A percentile compares a stretch with the other conserved stretches of the same genome.
Conservation (phyloP, 768 basidiomycete species). For the Ephemerocybe angulata region DNA sequence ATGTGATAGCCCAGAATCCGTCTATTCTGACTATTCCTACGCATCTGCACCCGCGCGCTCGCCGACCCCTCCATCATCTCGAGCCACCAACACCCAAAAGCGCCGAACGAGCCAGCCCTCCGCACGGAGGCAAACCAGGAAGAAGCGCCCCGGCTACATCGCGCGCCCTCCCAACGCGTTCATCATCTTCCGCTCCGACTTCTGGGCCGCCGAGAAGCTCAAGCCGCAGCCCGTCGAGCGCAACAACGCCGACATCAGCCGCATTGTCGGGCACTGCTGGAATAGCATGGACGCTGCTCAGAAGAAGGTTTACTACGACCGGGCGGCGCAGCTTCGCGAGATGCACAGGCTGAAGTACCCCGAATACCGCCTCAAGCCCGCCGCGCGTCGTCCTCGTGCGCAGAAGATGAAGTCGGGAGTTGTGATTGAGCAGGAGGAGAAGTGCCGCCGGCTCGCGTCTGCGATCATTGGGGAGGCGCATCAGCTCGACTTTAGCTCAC, state of each 20-base stretch:
- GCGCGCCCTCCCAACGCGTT: conserved; percentile 75
- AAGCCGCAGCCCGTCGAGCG: conserved; percentile 47
- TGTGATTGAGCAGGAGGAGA: not conserved
- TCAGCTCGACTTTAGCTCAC: too few relatives aligned
- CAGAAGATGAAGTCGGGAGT: too few relatives aligned
- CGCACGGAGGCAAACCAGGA: conserved; percentile 27
- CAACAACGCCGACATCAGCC: conserved; percentile 65
- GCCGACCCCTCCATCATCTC: conserved; percentile 1
- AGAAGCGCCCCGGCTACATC: conserved; percentile 37
- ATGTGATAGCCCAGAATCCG: not conserved
- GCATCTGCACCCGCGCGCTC: too few relatives aligned
- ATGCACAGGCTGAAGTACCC: conserved; percentile 48
- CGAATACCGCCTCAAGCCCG: conserved; percentile 54
- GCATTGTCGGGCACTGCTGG: conserved; percentile 65
- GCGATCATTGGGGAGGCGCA: not conserved
- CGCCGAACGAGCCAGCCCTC: conserved; percentile 8
- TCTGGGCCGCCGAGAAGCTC: conserved; percentile 52
- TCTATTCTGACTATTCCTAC: not conserved
- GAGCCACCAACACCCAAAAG: conserved; percentile 15
- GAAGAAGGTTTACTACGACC: conserved; percentile 36
- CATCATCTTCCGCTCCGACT: conserved; percentile 65
- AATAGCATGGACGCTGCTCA: conserved; percentile 40
- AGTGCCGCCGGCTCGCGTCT: not conserved
- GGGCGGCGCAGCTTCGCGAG: conserved; percentile 42
- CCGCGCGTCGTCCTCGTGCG: too few relatives aligned